Evolutionary conservation across 1,284 basidiomycete genomes (phyloP), one percentile per base, ranked within the genome.

Genomic region (Porodaedalea pini): DNA sequence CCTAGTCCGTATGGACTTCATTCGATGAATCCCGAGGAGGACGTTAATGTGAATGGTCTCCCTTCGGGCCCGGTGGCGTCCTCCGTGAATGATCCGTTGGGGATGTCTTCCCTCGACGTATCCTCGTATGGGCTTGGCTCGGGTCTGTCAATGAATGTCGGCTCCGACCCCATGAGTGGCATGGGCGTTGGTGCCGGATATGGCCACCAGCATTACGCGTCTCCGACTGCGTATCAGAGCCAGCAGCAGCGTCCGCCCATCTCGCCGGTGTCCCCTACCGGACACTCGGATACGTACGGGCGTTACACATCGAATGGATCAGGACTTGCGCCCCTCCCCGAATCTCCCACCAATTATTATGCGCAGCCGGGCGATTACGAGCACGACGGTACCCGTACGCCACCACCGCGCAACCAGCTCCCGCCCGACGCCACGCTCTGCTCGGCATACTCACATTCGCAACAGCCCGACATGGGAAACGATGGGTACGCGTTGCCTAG

Each of bases 391-490:
- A 27, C 48, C 25, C 49, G 45, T 15, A 45, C 56, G 7, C 56
- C 56, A 31, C 50, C 56, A 15, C 56, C 49, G 34, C 47, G 49
- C 5, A 57, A 57, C 56, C 47, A 50, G 52, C 52, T 58, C n/a
- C 57, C 57, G 23, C 57, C 51, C 3, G 51, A 58, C 29, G 43
- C 49, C 36, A 58, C 57, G 51, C 57, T 58, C 21, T 55, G 32
- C 44, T 36, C 54, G 4, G 36, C 52, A 11, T 53, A 58, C 44
- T 29, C 51, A 13, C 52, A 58, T 37, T 48, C 56, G 10, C 56
- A 57, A n/a, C 40, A 47, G 50, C 29, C 49, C 25, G 50, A 47
- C 21, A 17, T 51, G 39, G 39, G 56, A 47, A 25, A 25, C 21
- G 47, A 57, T 23, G 39, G 41, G 19, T 43, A 37, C 25, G 40